Evolutionary conservation across 78 protist species (phyloP), one percentile per base, ranked within the genome.

Genomic region (Protostelium mycophagum): DNA sequence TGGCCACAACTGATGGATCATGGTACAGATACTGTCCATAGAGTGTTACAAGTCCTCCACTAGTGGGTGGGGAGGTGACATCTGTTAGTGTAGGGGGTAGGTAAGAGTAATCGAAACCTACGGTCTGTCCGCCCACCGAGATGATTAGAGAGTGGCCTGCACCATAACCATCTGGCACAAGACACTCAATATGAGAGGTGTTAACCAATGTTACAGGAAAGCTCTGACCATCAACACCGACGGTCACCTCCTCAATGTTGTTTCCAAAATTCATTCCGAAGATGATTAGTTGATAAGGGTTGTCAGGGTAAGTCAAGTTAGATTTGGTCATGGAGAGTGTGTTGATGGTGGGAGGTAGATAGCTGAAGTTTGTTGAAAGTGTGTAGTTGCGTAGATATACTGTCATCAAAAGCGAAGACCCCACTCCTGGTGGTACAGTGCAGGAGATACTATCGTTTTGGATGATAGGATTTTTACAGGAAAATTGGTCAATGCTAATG

Each of bases 51-150:
- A 5, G 5, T 5, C 73, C 16, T 51, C 73, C 73, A 51, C 31
- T 25, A 25, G 73, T 51, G 73, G 31, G 5, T 5, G 73, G 73
- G 16, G 73, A 16, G 73, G 31, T 51, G 73, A 16, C 73, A 51
- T 51, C 16, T 16, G 73, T 51, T 5, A 51, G 5, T 5, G 73
- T 51, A 51, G 73, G 73, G 5, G 73, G 31, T 5, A 16, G 31
- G 73, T 51, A 51, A 51, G 73, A 5, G 73, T 25, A 51, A 25
- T 16, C 73, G 16, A 16, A 5, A 51, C 83, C 83, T 0, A 37
- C 34, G 35, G 86, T 73, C 37, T 89, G 91, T 28, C 73, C 38
- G 28, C 63, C 83, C 28, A 88, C 90, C 35, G 90, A 63, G 83
- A 88, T 38, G 29, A 85, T 88, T 28, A 88, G 36, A 1, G 16